Percentiles rank a stretch among this genome's conserved stretches.
Conservation (phyloP, 148 eudicot genomes). For the Oxyria digyna region DNA sequence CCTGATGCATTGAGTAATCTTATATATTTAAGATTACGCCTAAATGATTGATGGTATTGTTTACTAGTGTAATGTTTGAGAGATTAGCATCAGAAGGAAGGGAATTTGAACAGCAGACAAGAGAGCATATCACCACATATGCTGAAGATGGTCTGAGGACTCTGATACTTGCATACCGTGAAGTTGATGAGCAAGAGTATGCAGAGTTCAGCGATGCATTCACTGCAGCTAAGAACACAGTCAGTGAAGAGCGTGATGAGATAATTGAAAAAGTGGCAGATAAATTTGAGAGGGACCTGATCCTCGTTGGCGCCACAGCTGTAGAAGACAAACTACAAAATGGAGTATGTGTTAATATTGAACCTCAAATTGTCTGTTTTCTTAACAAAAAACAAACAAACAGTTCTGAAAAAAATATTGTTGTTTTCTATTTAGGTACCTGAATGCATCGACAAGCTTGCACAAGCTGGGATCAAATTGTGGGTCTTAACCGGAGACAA, state of each 20-base stretch:
- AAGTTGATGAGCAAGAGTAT: slow-evolving; percentile 38
- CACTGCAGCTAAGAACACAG: slow-evolving; percentile 31
- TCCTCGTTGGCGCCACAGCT: slow-evolving; percentile 63
- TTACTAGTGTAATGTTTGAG: slow-evolving; percentile 48
- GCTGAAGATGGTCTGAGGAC: slow-evolving; percentile 65
- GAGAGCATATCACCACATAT: slow-evolving; percentile 38
- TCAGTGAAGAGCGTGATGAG: slow-evolving; percentile 38
- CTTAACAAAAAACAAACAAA: too few species aligned
- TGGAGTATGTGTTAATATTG: slow-evolving; percentile 26
- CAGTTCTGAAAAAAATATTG: too few species aligned
- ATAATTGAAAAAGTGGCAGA: slow-evolving; percentile 38
- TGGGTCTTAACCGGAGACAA: slow-evolving; percentile 73
- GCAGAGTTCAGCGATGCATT: slow-evolving; percentile 25
- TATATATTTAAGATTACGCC: too few species aligned
- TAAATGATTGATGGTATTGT: background rate
- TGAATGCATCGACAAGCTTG: slow-evolving; percentile 61
- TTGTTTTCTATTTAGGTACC: slow-evolving; percentile 32
- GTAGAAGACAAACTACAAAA: slow-evolving; percentile 70
- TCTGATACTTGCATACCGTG: slow-evolving; percentile 45
- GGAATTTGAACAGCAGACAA: slow-evolving; percentile 35
- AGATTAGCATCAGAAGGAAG: slow-evolving; percentile 39
- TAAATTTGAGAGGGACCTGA: slow-evolving; percentile 37
- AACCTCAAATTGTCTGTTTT: background rate
- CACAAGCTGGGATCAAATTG: slow-evolving; percentile 54
- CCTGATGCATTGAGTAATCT: background rate